phyloP scores from a whole-genome alignment of 2,329 filamentous ascomycete genomes.

The Dactylonectria macrodidyma region DNA sequence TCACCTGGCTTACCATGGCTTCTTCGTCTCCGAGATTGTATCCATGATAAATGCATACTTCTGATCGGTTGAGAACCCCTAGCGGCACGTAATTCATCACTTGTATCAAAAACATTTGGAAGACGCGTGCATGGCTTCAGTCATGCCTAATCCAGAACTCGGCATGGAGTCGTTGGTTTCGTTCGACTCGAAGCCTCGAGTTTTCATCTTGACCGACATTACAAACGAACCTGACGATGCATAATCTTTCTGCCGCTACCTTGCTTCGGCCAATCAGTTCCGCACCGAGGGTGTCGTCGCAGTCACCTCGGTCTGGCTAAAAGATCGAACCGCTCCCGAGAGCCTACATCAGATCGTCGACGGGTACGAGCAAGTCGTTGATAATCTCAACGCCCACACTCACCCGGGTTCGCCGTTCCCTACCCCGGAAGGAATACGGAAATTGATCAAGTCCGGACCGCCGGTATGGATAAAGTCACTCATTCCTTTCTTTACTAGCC shows the following conservation, averaged over 20 bases:
- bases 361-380: slow-evolving; percentile 58
- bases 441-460: slow-evolving; percentile 53
- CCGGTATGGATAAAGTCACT: slow-evolving; percentile 18
- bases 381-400: slow-evolving; percentile 64
- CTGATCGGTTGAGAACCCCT: no score
- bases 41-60: no score
- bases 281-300: slow-evolving; percentile 60
- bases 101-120: no score
- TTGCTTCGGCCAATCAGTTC: slow-evolving; percentile 63
- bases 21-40: no score
- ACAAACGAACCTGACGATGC: slow-evolving; percentile 63
- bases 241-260: slow-evolving; percentile 60
- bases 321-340: slow-evolving; percentile 55
- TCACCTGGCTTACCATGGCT: no score
- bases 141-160: no score
- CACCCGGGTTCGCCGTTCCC: slow-evolving; percentile 60
- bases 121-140: no score
- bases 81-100: no score
- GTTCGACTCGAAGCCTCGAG: slow-evolving; percentile 47
- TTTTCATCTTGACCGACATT: slow-evolving; percentile 63
- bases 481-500: no score
- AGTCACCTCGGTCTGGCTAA: slow-evolving; percentile 61
- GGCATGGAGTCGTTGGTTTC: no score
- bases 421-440: slow-evolving; percentile 51
- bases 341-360: slow-evolving; percentile 55